These are phyloP conservation scores for Ailanthus altissimus DNA, from an alignment of 345 rosid genomes.

Conservation along the genomic window DNA sequence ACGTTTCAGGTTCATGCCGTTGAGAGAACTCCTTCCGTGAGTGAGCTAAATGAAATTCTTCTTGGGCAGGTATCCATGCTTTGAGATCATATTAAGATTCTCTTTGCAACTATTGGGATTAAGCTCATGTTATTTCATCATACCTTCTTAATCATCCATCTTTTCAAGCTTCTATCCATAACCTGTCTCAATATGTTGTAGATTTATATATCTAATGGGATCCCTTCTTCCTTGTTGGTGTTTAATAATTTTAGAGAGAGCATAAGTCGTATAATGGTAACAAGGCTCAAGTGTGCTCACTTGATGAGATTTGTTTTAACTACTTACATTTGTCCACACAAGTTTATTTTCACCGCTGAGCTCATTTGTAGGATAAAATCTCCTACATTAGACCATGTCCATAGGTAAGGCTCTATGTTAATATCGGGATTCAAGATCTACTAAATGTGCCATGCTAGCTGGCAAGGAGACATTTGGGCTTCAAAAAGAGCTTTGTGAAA, in stretches of 20 bases:
- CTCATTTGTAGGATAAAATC: background rate
- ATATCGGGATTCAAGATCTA: background rate
- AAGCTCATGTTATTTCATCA: slow-evolving; percentile 7
- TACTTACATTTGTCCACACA: slow-evolving; percentile 1
- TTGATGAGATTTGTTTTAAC: background rate
- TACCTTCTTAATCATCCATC: background rate
- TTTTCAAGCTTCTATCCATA: background rate
- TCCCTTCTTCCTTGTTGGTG: background rate
- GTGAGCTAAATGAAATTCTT: slow-evolving; percentile 89
- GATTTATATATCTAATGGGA: background rate
- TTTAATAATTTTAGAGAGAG: background rate
- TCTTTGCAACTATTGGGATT: slow-evolving; percentile 11
- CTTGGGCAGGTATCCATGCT: slow-evolving; percentile 70
- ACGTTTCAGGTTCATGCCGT: slow-evolving; percentile 76
- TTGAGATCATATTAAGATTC: background rate
- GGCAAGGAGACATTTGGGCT: background rate
- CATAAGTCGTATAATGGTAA: background rate
- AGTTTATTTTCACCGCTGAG: slow-evolving; percentile 3
- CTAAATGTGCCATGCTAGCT: background rate
- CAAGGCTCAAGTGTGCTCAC: slow-evolving; percentile 2
- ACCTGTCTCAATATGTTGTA: slow-evolving; percentile 1
- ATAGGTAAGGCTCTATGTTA: background rate
- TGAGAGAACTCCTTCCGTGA: slow-evolving; percentile 95
- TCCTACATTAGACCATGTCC: background rate
- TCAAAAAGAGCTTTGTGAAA: background rate